These are phyloP conservation scores for Fusarium globosum DNA, from an alignment of 2,329 filamentous ascomycete genomes.

Conservation along the genomic window DNA sequence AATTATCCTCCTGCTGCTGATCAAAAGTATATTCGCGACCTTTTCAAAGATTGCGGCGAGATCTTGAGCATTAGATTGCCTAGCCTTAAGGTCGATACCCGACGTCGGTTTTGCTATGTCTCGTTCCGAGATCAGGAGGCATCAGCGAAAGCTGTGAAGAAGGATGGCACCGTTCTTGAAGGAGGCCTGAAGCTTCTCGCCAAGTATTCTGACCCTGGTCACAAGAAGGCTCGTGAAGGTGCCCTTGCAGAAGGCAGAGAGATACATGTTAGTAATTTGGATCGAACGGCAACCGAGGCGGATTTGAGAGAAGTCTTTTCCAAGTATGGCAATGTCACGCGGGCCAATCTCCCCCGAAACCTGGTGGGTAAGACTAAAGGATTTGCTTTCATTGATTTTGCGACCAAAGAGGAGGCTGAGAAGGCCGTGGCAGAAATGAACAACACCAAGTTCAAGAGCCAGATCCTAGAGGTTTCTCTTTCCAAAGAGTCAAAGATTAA, in stretches of 20 bases:
- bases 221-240: slow-evolving; percentile 82
- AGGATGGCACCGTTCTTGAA: slow-evolving; percentile 78
- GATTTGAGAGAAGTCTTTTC: slow-evolving; percentile 78
- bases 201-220: slow-evolving; percentile 85
- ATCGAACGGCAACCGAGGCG: slow-evolving; percentile 69
- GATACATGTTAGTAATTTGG: slow-evolving; percentile 79
- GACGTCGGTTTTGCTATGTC: slow-evolving; percentile 94
- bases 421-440: slow-evolving; percentile 75
- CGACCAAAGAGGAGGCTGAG: slow-evolving; percentile 74
- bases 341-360: slow-evolving; percentile 76
- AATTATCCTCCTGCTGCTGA: slow-evolving; percentile 87
- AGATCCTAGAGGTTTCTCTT: slow-evolving; percentile 74
- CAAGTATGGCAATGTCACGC: slow-evolving; percentile 79
- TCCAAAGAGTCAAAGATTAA: slow-evolving; percentile 68
- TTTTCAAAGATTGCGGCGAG: slow-evolving; percentile 82
- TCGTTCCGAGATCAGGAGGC: slow-evolving; percentile 80
- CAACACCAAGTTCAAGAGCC: slow-evolving; percentile 74
- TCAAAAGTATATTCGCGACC: slow-evolving; percentile 72
- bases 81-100: slow-evolving; percentile 87
- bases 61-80: slow-evolving; percentile 90
- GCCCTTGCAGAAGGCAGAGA: slow-evolving; percentile 89
- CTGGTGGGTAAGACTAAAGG: slow-evolving; percentile 78
- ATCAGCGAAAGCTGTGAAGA: slow-evolving; percentile 75
- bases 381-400: slow-evolving; percentile 83
- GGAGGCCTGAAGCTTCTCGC: slow-evolving; percentile 76